Evolutionary conservation across 441 rosid genomes (phyloP), one percentile per base, ranked within the genome.

Genomic region (Eutrema salsugineum): DNA sequence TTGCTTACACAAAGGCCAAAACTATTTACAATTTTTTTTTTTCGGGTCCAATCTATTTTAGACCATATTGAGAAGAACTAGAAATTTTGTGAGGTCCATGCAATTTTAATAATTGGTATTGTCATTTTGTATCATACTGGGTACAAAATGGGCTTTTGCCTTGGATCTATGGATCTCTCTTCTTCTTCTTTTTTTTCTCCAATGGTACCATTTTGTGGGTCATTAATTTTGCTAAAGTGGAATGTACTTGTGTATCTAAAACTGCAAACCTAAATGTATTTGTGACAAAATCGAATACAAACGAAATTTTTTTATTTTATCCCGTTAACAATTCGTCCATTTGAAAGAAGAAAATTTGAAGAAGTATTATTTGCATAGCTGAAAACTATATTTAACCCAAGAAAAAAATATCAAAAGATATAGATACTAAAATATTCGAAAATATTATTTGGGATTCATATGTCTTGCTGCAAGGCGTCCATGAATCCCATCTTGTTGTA

Each of bases 1-100:
- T 70, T 28, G 17, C 46, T 57, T 38, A 43, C 22, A 49, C 50
- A 66, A 74, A 56, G 55, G 62, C 56, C 72, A 11, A 58, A 57
- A 5, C 55, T 28, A 33, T 56, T 43, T 56, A 8, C 17, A 46
- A 32, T 30, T 38, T 63, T 39, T 15, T 6, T 33, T 54, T 22
- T 62, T 63, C 22, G 63, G 48, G 56, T 17, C 66, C 44, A 64
- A 27, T 27, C 50, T 42, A 70, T 28, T 36, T 35, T 35, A 19
- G 17, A 55, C 58, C 64, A 54, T 10, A 47, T 5, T 44, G 8
- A 20, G 70, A 54, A 63, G 32, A 60, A 0, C 4, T 2, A 19
- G 44, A 50, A 50, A 32, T 11, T 35, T 11, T 57, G 62, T 57
- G 59, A 38, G 67, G 61, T 56, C 43, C 59, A 59, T 38, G 30